Percentiles rank a stretch among this genome's conserved stretches.
phyloP scores from a whole-genome alignment of 2,329 filamentous ascomycete species.

The Sarocladiaceae sp. region DNA sequence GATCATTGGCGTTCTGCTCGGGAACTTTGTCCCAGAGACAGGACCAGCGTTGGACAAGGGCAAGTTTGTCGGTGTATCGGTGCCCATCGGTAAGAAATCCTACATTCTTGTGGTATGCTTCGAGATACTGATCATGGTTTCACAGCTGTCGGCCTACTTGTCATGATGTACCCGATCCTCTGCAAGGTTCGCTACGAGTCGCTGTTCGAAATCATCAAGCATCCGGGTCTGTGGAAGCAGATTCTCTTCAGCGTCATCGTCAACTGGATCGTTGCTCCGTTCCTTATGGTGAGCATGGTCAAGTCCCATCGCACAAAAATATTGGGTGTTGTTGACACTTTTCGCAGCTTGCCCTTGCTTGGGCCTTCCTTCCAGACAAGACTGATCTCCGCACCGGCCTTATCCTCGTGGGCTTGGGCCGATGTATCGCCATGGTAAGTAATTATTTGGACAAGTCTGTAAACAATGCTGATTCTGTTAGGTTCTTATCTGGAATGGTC shows the following conservation, averaged over 20 bases:
- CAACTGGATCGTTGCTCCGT: constrained; percentile 80
- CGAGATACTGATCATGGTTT: neutral
- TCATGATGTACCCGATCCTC: constrained; percentile 94
- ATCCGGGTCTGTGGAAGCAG: constrained; percentile 68
- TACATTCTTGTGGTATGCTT: too few relatives aligned
- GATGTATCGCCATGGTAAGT: constrained; percentile 83
- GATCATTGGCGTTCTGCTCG: constrained; percentile 68
- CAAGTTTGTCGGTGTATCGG: constrained; percentile 64
- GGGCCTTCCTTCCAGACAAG: constrained; percentile 62
- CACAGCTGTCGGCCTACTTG: constrained; percentile 69
- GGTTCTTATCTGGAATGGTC: constrained; percentile 64
- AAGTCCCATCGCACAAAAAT: neutral
- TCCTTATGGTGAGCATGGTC: constrained; percentile 65
- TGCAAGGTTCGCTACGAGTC: constrained; percentile 81
- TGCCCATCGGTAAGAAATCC: constrained; percentile 60
- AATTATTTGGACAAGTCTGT: neutral
- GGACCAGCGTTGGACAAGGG: constrained; percentile 63
- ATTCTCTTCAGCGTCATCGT: constrained; percentile 71
- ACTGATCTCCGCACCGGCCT: constrained; percentile 58
- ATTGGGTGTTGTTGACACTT: constrained; percentile 13
- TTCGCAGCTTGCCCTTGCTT: constrained; percentile 57
- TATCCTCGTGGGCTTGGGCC: constrained; percentile 76
- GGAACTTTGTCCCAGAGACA: constrained; percentile 66
- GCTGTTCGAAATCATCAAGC: constrained; percentile 61
- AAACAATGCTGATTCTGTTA: constrained; percentile 14